phyloP scores from a whole-genome alignment of 2,329 filamentous ascomycete species.

The Chrysoporthe austroafricana region DNA sequence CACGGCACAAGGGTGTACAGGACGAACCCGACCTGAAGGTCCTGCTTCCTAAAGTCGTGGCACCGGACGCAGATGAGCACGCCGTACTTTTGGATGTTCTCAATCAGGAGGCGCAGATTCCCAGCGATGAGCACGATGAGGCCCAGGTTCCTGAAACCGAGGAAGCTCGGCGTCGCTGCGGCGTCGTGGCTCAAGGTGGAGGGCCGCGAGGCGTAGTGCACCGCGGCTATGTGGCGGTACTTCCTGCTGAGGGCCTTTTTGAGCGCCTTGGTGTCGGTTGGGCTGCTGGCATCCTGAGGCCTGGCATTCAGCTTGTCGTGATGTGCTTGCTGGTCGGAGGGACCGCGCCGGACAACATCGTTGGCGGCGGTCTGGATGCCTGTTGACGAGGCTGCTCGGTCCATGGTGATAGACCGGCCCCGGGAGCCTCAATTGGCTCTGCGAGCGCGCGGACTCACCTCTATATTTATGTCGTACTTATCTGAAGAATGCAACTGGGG shows the following conservation, averaged over 20 bases:
- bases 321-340: slow-evolving; percentile 1
- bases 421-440: slow-evolving; percentile 16
- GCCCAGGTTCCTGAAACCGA: slow-evolving; percentile 96
- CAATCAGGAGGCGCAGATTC: slow-evolving; percentile 91
- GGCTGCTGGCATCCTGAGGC: slow-evolving; percentile 23
- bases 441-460: neutral
- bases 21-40: slow-evolving; percentile 73
- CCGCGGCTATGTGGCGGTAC: slow-evolving; percentile 90
- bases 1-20: slow-evolving; percentile 89
- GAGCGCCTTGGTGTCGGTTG: slow-evolving; percentile 35
- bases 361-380: slow-evolving; percentile 21
- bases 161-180: slow-evolving; percentile 74
- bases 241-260: slow-evolving; percentile 57
- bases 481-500: neutral
- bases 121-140: slow-evolving; percentile 90
- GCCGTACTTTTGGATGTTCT: slow-evolving; percentile 98
- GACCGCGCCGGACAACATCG: slow-evolving; percentile 18
- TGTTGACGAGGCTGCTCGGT: slow-evolving; percentile 23
- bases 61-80: slow-evolving; percentile 90
- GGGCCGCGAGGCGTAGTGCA: slow-evolving; percentile 72
- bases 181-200: slow-evolving; percentile 90
- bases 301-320: slow-evolving; percentile 7
- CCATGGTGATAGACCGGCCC: slow-evolving; percentile 19
- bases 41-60: slow-evolving; percentile 81
- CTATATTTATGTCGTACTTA: neutral